Evolutionary conservation across 306 rosid genomes (phyloP), one percentile per base, ranked within the genome.

Genomic region (Luffa aegyptiaca): DNA sequence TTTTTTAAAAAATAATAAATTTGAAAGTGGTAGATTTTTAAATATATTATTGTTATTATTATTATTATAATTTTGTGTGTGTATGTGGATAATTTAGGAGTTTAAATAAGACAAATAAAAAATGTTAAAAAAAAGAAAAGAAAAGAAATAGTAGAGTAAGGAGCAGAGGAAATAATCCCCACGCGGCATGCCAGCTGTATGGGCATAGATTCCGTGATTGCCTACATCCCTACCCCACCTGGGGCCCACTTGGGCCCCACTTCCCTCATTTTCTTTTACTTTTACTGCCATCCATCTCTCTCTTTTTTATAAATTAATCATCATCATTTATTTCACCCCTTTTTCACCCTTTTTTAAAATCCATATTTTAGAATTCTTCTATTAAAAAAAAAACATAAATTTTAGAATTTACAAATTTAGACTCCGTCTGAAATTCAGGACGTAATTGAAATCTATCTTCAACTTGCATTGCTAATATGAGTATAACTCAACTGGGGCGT

Each of bases 141-240:
- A 64, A 10, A 10, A 55, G 20, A 55, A 53, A 53, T 53, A 53
- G 35, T 8, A 5, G 31, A 18, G 51, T 3, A 14, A n/a, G 35
- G 8, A 80, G 84, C 81, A 68, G 4, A 77, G 63, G 13, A 84
- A 90, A 89, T 79, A 80, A 71, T 52, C 57, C 79, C 85, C 84
- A 86, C 88, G 87, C 87, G 84, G 81, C 20, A 18, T 88, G 90
- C 91, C 90, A 91, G 94, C 94, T 89, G 90, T 84, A 42, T 61
- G 20, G 41, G 81, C 83, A 57, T 79, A 84, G 89, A 87, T 85
- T 88, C 88, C 84, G 88, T 85, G 87, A 81, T 85, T 77, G 88
- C 87, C 76, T 76, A 69, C 83, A 64, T 59, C 49, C 21, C 45
- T 57, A 84, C 84, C 66, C 85, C 85, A 46, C 73, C 1, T 71